phyloP scores from a whole-genome alignment of 1,284 basidiomycete genomes.

The Ganoderma meredithae region DNA sequence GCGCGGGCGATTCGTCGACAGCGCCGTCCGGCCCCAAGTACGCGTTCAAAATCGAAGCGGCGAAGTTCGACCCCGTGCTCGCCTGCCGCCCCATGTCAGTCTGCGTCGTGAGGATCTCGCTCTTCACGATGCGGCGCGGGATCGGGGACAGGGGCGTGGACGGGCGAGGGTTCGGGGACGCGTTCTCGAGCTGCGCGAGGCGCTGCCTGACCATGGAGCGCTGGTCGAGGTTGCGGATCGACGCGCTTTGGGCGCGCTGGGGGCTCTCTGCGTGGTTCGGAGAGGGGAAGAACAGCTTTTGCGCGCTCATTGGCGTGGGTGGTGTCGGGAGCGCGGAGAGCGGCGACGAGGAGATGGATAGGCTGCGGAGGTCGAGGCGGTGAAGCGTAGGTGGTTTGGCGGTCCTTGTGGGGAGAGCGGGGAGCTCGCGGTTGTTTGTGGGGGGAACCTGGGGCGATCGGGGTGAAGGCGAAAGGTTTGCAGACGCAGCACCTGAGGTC shows the following conservation, averaged over 20 bases:
- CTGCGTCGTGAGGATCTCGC: conserved; percentile 9
- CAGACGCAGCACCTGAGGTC: neutral
- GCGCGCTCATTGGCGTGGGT: conserved; percentile 28
- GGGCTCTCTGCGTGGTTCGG: conserved; percentile 28
- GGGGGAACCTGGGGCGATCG: conserved; percentile 15
- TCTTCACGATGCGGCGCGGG: conserved; percentile 16
- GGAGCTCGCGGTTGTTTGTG: conserved; percentile 39
- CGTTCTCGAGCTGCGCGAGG: conserved; percentile 53
- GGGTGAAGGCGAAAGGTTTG: neutral
- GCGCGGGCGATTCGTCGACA: neutral
- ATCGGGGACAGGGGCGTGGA: conserved; percentile 22
- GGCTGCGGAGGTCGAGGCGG: conserved; percentile 33
- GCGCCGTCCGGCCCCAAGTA: conserved; percentile 23
- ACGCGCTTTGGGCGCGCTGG: conserved; percentile 52
- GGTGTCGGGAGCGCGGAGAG: conserved; percentile 34
- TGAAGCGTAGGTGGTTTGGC: conserved; percentile 17
- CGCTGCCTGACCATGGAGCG: conserved; percentile 60
- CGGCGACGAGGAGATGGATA: conserved; percentile 23
- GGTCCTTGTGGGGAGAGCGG: conserved; percentile 39
- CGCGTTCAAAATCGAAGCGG: conserved; percentile 36
- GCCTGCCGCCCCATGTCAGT: conserved; percentile 26
- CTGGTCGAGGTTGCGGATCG: conserved; percentile 57
- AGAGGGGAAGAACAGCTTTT: conserved; percentile 19
- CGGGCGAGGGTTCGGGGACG: conserved; percentile 25
- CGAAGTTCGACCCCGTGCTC: conserved; percentile 28